Conservation (phyloP, 768 basidiomycete species). For the Mycena rosella region DNA sequence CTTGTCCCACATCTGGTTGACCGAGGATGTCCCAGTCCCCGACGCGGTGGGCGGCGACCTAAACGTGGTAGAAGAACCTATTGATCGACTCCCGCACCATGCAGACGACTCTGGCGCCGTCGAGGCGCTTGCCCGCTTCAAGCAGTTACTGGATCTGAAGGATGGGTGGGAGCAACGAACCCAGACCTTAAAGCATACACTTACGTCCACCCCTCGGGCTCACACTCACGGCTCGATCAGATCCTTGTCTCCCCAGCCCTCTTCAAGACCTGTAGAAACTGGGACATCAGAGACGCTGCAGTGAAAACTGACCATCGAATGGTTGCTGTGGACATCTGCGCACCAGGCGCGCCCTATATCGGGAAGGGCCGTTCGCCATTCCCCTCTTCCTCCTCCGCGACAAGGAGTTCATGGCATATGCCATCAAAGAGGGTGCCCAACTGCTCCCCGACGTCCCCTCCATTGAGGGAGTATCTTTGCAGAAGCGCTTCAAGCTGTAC, state of each 20-base stretch:
- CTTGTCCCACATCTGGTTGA: not conserved
- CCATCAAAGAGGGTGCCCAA: not conserved
- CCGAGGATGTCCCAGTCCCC: conserved; percentile 5
- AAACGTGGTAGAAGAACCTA: conserved; percentile 10
- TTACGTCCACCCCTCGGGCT: not conserved
- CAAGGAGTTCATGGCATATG: not conserved
- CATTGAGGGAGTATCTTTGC: not conserved
- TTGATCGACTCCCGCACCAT: conserved; percentile 23
- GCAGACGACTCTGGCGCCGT: not conserved
- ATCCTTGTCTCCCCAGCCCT: not conserved
- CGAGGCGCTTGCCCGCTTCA: not conserved
- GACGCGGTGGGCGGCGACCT: conserved; percentile 22
- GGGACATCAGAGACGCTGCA: not conserved
- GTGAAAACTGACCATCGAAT: not conserved
- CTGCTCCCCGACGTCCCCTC: not conserved
- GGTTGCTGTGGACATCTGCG: not conserved
- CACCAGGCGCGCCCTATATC: not conserved
- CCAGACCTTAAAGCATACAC: conserved; percentile 11
- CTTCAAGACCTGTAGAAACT: not conserved
- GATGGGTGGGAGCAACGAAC: conserved; percentile 28
- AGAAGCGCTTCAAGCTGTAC: not conserved
- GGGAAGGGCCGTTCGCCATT: not conserved
- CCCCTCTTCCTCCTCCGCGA: not conserved
- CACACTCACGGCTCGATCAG: conserved; percentile 8
- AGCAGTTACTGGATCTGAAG: not conserved